phyloP scores from a whole-genome alignment of 1,284 basidiomycete species.

The Cryptococcus wingfieldii region DNA sequence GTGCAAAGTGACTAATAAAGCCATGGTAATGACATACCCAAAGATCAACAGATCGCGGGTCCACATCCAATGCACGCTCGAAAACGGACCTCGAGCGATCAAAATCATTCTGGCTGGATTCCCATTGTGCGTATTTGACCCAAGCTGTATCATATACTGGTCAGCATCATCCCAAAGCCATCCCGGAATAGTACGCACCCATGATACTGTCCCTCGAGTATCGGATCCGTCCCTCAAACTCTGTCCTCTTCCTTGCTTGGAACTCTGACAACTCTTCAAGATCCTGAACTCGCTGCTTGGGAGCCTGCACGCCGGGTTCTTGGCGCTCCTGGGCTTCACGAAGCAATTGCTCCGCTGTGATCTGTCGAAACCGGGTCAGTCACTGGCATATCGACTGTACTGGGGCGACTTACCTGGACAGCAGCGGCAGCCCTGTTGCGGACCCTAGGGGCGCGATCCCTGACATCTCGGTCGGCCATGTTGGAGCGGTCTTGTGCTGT shows the following conservation, averaged over 20 bases:
- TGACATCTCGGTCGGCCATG: constrained; percentile 42
- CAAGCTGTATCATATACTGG: constrained; percentile 47
- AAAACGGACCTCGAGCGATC: constrained; percentile 87
- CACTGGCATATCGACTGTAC: neutral
- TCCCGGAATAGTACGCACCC: constrained; percentile 20
- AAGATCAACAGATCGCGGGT: constrained; percentile 78
- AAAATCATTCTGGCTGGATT: constrained; percentile 96
- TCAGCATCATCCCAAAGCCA: neutral
- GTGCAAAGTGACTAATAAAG: neutral
- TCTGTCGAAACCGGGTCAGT: constrained; percentile 54
- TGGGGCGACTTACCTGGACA: constrained; percentile 61
- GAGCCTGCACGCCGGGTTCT: constrained; percentile 82
- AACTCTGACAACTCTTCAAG: constrained; percentile 97
- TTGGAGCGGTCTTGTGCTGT: neutral
- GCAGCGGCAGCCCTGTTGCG: constrained; percentile 92
- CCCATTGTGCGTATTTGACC: constrained; percentile 61
- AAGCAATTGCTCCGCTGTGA: constrained; percentile 95
- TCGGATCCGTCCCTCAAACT: constrained; percentile 93
- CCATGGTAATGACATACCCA: constrained; percentile 55
- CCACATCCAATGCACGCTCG: constrained; percentile 94
- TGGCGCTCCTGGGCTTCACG: constrained; percentile 98
- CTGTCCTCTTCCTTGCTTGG: constrained; percentile 86
- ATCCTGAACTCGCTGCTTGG: constrained; percentile 93
- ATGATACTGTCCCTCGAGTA: constrained; percentile 62
- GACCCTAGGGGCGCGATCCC: constrained; percentile 59